Base-by-base conservation (phyloP, 106 monocot species). In the Acorus calamus region DNA sequence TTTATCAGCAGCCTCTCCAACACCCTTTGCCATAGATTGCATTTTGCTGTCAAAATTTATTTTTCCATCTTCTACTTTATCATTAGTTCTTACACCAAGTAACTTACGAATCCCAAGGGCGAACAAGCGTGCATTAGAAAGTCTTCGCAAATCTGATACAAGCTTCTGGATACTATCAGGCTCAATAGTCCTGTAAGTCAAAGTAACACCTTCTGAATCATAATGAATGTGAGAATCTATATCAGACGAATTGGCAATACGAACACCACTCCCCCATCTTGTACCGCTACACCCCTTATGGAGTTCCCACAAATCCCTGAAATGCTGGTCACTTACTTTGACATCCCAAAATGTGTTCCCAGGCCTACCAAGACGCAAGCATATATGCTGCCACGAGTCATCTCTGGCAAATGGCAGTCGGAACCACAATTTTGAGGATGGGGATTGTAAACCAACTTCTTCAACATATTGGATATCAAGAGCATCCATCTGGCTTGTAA, bases 261-360 rank as follows among this genome's bases (percentile, higher is more conserved):
- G 85, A 60, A 92, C 77, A 68, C 87, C 81, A 70, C 44, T 57
- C 43, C 87, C 87, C 98, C 98, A 98, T 55, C 65, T 51, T 45
- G 98, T 88, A 64, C 11, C 71, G 55, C 64, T 69, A 59, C 77
- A 85, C 67, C 98, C 98, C 45, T 65, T 85, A 54, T 81, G 73
- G 55, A 98, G 79, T 64, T 88, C 83, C 92, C 91, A 85, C 51
- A 98, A 66, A 79, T 98, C 98, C 67, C 59, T 82, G 62, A 92
- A 98, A 83, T 98, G 87, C 61, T 71, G 68, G 66, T 98, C 98
- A 56, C 75, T 86, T 44, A 98, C 83, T 77, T 83, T 85, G 28
- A 98, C 98, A 81, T 98, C 91, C 92, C 92, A 98, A 47, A 52
- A 82, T 92, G 92, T 92, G 74, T 69, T 92, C 73, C 98, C 98